A percentile compares a stretch with the other conserved stretches of the same genome.
Conservation (phyloP, 176 grass and related monocot genomes). For the Oropetium thomaeum region DNA sequence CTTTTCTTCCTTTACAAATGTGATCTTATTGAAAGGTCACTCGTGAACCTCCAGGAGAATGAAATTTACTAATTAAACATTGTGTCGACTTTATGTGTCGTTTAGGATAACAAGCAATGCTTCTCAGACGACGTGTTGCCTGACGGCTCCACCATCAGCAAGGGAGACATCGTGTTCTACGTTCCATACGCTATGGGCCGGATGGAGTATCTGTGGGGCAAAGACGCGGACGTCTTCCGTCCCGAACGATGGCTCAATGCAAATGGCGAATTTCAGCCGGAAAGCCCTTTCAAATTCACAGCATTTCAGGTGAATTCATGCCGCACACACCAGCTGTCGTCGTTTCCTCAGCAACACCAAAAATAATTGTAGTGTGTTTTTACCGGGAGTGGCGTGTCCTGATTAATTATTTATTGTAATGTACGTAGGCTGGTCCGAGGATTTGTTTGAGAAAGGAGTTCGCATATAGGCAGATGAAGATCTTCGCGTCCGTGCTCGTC, state of each 20-base stretch:
- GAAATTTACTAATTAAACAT: too few species aligned
- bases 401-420: too few species aligned
- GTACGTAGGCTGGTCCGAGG: conserved; percentile 66
- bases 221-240: conserved; percentile 48
- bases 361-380: neutral
- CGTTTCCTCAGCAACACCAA: neutral
- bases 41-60: too few species aligned
- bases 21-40: too few species aligned
- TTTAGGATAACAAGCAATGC: conserved; percentile 65
- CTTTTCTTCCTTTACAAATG: too few species aligned
- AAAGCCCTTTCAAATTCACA: conserved; percentile 69
- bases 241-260: conserved; percentile 67
- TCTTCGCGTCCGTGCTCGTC: conserved; percentile 51
- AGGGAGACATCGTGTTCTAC: conserved; percentile 62
- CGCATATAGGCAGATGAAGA: too few species aligned
- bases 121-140: conserved; percentile 56
- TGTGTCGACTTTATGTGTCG: too few species aligned
- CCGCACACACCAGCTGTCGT: neutral
- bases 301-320: conserved; percentile 53
- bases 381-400: too few species aligned
- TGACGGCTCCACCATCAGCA: conserved; percentile 46
- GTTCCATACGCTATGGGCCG: conserved; percentile 70
- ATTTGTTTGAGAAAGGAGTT: conserved; percentile 63
- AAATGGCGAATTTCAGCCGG: conserved; percentile 32
- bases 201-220: conserved; percentile 64